Percentiles rank a stretch among this genome's conserved stretches.
Evolutionary conservation across 1,284 basidiomycete genomes (phyloP).

Genomic region (Marasmius sp.): DNA sequence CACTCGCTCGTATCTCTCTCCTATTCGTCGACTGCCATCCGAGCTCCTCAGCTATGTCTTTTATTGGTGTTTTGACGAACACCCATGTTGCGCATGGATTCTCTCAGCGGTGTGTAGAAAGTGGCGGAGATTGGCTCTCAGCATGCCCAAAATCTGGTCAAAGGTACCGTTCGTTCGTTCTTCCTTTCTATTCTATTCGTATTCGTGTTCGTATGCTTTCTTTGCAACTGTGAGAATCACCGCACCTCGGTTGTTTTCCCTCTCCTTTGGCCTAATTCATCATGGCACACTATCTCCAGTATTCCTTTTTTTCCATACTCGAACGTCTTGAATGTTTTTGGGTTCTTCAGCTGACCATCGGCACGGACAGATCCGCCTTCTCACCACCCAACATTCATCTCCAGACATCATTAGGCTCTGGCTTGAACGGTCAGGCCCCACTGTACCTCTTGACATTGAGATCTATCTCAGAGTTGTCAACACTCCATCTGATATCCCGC

Average conservation of each 20-base stretch:
- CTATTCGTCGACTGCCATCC: conserved; percentile 62
- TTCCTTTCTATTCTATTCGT: conserved; percentile 10
- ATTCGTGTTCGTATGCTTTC: background rate
- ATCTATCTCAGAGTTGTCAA: conserved; percentile 62
- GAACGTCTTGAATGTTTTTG: conserved; percentile 3
- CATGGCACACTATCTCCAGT: background rate
- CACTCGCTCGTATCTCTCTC: conserved; percentile 61
- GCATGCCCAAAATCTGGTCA: conserved; percentile 69
- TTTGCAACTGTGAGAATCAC: conserved; percentile 11
- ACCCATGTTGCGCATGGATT: conserved; percentile 69
- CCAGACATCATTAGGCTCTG: conserved; percentile 77
- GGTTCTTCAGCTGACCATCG: background rate
- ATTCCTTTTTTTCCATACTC: background rate
- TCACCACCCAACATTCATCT: conserved; percentile 65
- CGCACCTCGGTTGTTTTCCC: conserved; percentile 9
- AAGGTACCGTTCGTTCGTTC: conserved; percentile 48
- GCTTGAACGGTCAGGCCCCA: conserved; percentile 72
- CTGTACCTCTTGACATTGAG: conserved; percentile 72
- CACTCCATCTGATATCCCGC: conserved; percentile 19
- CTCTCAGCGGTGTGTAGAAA: conserved; percentile 60
- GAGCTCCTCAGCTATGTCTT: conserved; percentile 70
- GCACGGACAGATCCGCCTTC: conserved; percentile 63
- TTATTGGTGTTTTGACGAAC: conserved; percentile 60
- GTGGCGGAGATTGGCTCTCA: conserved; percentile 62
- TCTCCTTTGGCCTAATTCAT: conserved; percentile 8